Percentiles rank a stretch among this genome's conserved stretches.
Evolutionary conservation across 352 stramenopile genomes (phyloP).

Genomic region (Globisporangium middletonii): DNA sequence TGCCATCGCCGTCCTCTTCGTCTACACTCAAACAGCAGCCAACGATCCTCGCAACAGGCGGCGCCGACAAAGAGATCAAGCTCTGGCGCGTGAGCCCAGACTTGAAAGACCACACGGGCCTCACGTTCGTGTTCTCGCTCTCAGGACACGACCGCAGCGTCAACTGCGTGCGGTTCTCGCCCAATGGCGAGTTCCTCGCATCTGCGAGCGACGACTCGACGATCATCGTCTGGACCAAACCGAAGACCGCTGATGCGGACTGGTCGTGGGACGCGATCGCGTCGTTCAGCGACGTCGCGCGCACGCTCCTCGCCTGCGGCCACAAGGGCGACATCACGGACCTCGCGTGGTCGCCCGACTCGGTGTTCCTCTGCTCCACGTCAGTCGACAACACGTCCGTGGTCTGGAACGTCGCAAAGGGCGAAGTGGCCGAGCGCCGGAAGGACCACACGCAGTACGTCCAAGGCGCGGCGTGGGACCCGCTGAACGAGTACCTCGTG

Average conservation of each 20-base stretch:
- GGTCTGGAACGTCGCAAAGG: conserved; percentile 83
- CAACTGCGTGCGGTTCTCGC: conserved; percentile 91
- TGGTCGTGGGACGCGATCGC: conserved; percentile 77
- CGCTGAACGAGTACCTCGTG: conserved; percentile 91
- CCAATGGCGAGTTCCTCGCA: conserved; percentile 75
- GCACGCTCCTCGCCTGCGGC: conserved; percentile 65
- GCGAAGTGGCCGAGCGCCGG: conserved; percentile 73
- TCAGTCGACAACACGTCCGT: conserved; percentile 91
- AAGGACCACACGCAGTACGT: conserved; percentile 96
- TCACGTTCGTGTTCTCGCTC: conserved; percentile 82
- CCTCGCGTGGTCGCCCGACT: conserved; percentile 90
- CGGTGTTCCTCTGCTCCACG: conserved; percentile 85
- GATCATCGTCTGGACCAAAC: conserved; percentile 81
- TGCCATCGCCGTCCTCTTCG: not conserved
- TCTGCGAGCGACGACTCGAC: conserved; percentile 88
- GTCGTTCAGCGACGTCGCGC: conserved; percentile 75
- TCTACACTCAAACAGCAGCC: not conserved
- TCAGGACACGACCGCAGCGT: conserved; percentile 86
- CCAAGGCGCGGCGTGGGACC: conserved; percentile 95
- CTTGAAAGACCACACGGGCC: conserved; percentile 24
- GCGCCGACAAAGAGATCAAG: conserved; percentile 88
- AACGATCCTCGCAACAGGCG: conserved; percentile 64
- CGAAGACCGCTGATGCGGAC: conserved; percentile 59
- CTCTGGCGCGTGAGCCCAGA: conserved; percentile 61
- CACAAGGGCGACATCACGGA: conserved; percentile 91